Percentiles rank a stretch among this genome's conserved stretches.
These are phyloP conservation scores for Hyphodiscus sp. DNA, from an alignment of 2,329 filamentous ascomycete genomes.

Conservation along the genomic window DNA sequence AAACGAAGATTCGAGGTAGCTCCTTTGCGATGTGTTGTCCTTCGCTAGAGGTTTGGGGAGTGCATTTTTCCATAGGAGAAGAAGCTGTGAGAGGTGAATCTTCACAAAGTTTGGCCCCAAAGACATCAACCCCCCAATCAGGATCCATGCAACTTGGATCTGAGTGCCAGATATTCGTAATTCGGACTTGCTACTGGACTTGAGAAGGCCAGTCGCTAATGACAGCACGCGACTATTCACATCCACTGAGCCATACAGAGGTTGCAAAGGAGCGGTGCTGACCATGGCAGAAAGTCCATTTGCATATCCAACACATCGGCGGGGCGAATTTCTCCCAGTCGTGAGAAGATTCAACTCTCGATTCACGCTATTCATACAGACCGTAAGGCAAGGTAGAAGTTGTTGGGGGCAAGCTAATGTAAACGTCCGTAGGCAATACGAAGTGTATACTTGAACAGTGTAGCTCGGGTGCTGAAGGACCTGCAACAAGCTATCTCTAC, in stretches of 20 bases:
- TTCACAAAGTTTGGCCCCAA: constrained; percentile 97
- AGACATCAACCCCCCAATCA: constrained; percentile 95
- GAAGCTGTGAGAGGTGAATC: constrained; percentile 89
- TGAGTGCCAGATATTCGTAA: constrained; percentile 87
- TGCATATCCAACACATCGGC: constrained; percentile 83
- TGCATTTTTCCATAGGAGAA: constrained; percentile 95
- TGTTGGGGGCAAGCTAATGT: constrained; percentile 89
- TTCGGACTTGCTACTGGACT: constrained; percentile 87
- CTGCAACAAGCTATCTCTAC: constrained; percentile 81
- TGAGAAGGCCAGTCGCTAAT: constrained; percentile 86
- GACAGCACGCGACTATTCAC: constrained; percentile 87
- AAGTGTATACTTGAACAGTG: constrained; percentile 86
- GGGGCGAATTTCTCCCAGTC: constrained; percentile 68
- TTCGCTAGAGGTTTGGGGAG: constrained; percentile 90
- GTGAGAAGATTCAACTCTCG: constrained; percentile 76
- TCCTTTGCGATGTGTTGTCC: constrained; percentile 80
- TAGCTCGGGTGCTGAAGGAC: constrained; percentile 93
- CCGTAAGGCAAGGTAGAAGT: constrained; percentile 80
- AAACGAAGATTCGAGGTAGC: constrained; percentile 83
- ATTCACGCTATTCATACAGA: constrained; percentile 93
- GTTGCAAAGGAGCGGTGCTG: constrained; percentile 81
- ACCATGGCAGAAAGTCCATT: constrained; percentile 87
- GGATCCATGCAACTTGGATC: constrained; percentile 94
- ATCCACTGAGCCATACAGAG: constrained; percentile 90
- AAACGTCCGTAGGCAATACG: constrained; percentile 79